Evolutionary conservation across 2,329 filamentous ascomycete genomes (phyloP), one percentile per base, ranked within the genome.

Genomic region (Calonectria hawksworthii): DNA sequence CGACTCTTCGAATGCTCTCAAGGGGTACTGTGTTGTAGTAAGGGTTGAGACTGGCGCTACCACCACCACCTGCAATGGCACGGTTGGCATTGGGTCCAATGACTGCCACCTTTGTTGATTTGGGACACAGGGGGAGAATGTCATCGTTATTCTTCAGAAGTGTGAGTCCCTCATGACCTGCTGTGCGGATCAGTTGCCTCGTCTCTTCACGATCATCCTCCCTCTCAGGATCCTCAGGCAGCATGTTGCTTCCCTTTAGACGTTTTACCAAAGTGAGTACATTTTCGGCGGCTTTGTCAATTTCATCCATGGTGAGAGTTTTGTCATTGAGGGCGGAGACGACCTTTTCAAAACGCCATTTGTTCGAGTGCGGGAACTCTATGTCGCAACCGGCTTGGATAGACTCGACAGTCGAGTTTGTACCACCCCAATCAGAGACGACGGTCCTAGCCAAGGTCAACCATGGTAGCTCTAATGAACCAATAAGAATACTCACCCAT

Each of bases 41-140:
- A 0, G 93, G 92, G 81, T 93, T 93, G 63, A 94, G 84, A 76
- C 91, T 93, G 23, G 93, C 92, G 79, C 92, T 94, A 65, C 93
- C 92, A 51, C 92, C 92, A 65, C 93, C 92, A 21, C 90, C 91
- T n/a, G 91, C 92, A 76, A 94, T 93, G 0, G 92, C 90, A 70
- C 92, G 86, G 81, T 93, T 93, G 26, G 92, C 92, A 75, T 94
- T 94, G 1, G 92, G 92, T 0, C 92, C 92, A 67, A 94, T 93
- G 73, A 94, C 88, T 4, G 92, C 92, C 72, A 94, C 88, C 80
- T 89, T 93, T 72, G 88, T 88, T 21, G 88, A 89, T 32, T 86
- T 86, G 9, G 87, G 83, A 74, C 89, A 87, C 73, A 94, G 89
- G 0, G 92, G 92, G 10, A 94, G 85, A n/a, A 93, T 83, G 3